Conservation (phyloP, 2,329 filamentous ascomycete species). For the Fusarium temperatum region DNA sequence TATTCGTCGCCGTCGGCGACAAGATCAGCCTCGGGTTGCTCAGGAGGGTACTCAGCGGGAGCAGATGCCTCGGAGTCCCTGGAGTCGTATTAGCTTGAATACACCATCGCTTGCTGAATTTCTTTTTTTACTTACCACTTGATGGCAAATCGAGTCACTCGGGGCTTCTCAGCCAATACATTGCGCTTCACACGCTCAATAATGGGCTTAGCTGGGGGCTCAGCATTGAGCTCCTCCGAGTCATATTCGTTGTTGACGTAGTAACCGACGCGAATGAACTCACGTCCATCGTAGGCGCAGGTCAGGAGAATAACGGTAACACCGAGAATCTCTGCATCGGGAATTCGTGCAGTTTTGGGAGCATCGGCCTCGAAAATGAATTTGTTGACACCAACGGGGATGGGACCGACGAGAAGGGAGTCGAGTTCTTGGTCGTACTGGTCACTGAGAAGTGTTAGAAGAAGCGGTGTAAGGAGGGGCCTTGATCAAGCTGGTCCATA, state of each 20-base stretch:
- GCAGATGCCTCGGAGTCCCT: constrained; percentile 99
- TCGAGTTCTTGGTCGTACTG: constrained; percentile 99
- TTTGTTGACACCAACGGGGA: constrained; percentile 97
- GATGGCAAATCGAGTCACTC: constrained; percentile 97
- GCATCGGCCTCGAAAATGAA: constrained; percentile 97
- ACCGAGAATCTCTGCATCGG: constrained; percentile 92
- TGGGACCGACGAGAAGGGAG: constrained; percentile 94
- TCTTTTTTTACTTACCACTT: constrained; percentile 80
- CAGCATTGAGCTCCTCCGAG: constrained; percentile 84
- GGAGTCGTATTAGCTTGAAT: constrained; percentile 2
- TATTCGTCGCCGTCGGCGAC: constrained; percentile 88
- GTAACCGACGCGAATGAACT: constrained; percentile 98
- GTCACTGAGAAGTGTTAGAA: constrained; percentile 64
- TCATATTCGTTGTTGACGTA: constrained; percentile 99
- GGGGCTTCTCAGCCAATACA: constrained; percentile 94
- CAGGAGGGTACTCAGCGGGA: constrained; percentile 93
- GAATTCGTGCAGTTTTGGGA: constrained; percentile 89
- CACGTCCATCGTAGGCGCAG: constrained; percentile 93
- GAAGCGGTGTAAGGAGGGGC: constrained; percentile 23
- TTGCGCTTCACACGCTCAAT: constrained; percentile 93
- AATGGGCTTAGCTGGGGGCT: constrained; percentile 90
- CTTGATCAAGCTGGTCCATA: constrained; percentile 59
- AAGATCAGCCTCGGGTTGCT: constrained; percentile 94
- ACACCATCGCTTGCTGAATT: neutral
- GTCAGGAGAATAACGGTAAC: constrained; percentile 97